Base-by-base conservation (phyloP, 208 protist genomes). In the Leishmania braziliensis region DNA sequence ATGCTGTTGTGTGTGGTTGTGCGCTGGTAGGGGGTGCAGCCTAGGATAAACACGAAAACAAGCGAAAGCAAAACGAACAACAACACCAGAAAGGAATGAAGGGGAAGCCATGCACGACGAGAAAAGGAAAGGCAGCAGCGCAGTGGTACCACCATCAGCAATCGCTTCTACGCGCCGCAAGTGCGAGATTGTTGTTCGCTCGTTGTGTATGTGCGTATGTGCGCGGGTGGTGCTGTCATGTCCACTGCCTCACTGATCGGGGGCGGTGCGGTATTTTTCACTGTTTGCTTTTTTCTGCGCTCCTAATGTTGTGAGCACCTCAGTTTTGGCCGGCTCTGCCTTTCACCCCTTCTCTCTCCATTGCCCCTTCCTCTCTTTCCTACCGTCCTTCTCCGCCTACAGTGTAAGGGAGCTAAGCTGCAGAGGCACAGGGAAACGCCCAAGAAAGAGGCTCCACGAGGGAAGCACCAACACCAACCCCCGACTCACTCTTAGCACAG, bases 241-340 rank as follows among this genome's bases (percentile, higher is more conserved):
- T 70, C 33, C 75, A 36, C 60, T 29, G n/a, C 62, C 50, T 79
- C 48, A 26, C 43, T 77, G 36, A 39, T 56, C 36, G 12, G 43
- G 12, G 43, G 75, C 46, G 39, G 50, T 39, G 46, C 51, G 36
- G 5, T 83, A 10, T 77, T 66, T 56, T 26, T 84, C 33, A 73
- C 69, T 69, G 54, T 83, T 23, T 46, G 43, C 72, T 58, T 36
- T 8, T 36, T 36, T 36, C 5, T 66, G 29, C 58, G 58, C 58
- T 8, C n/a, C 12, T 20, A 63, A 33, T 23, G 26, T n/a, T 20
- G 18, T 26, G 62, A 68, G 29, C 23, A 29, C 29, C 62, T 68
- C 29, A 14, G 62, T 43, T 68, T 68, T 29, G 62, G 62, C 62
- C 62, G 29, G 12, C 66, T 5, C 36, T 29, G 29, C 9, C 66